Conservation (phyloP, 108 stramenopile species). For the Epithemia pelagica region DNA sequence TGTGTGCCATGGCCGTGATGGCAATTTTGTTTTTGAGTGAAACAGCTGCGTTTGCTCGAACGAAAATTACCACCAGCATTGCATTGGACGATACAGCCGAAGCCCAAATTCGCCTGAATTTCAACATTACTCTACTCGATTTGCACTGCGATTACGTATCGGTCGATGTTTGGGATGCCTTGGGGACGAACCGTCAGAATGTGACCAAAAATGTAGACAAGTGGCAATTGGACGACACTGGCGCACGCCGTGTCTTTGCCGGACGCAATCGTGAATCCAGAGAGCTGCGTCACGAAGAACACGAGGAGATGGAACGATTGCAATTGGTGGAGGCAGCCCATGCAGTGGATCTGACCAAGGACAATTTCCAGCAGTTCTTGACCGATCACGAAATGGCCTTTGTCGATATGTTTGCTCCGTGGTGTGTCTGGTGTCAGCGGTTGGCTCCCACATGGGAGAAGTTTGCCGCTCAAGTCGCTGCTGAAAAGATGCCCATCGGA, state of each 20-base stretch:
- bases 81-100: slow-evolving; percentile 84
- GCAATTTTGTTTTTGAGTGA: slow-evolving; percentile 86
- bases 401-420: slow-evolving; percentile 90
- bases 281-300: slow-evolving; percentile 83
- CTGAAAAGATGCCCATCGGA: slow-evolving; percentile 64
- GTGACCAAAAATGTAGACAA: slow-evolving; percentile 97
- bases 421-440: slow-evolving; percentile 96
- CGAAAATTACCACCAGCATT: slow-evolving; percentile 70
- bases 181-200: slow-evolving; percentile 94
- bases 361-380: slow-evolving; percentile 54
- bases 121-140: slow-evolving; percentile 86
- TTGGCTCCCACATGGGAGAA: slow-evolving; percentile 94
- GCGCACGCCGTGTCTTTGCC: slow-evolving; percentile 73
- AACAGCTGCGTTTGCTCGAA: slow-evolving; percentile 83
- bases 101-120: slow-evolving; percentile 84
- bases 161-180: slow-evolving; percentile 88
- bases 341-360: slow-evolving; percentile 50
- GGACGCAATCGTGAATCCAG: slow-evolving; percentile 89
- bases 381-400: slow-evolving; percentile 74
- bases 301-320: slow-evolving; percentile 81
- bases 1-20: slow-evolving; percentile 82
- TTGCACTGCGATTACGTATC: slow-evolving; percentile 86
- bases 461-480: slow-evolving; percentile 57
- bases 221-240: slow-evolving; percentile 88
- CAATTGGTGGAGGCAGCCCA: slow-evolving; percentile 64